These are phyloP conservation scores for Phaffia australis DNA, from an alignment of 768 basidiomycete species.

Conservation along the genomic window DNA sequence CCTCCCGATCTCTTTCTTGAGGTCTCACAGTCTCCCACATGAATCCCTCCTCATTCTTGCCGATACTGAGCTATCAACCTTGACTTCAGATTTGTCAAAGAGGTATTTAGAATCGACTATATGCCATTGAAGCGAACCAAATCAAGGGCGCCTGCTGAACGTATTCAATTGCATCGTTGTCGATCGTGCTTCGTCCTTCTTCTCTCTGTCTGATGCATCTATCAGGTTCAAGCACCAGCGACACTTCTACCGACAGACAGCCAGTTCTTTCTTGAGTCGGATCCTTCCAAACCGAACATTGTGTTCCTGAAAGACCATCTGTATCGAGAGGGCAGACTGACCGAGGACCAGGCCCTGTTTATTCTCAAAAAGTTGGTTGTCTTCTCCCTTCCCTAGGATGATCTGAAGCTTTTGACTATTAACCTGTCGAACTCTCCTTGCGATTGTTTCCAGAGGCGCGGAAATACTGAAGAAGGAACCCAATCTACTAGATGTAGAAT, in stretches of 20 bases:
- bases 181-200: background rate
- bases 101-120: conserved; percentile 6
- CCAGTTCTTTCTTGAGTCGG: conserved; percentile 79
- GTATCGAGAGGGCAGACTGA: conserved; percentile 86
- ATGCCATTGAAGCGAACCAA: background rate
- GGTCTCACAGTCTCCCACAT: background rate
- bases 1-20: conserved; percentile 15
- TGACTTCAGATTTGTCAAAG: conserved; percentile 24
- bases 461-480: conserved; percentile 72
- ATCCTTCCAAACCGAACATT: conserved; percentile 82
- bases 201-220: conserved; percentile 2
- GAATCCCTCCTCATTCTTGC: background rate
- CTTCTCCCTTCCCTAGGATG: background rate
- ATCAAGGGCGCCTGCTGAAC: background rate
- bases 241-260: conserved; percentile 82
- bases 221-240: conserved; percentile 92
- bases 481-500: conserved; percentile 87
- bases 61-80: too few relatives aligned
- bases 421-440: background rate
- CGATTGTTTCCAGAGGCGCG: conserved; percentile 36
- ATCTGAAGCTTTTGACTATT: conserved; percentile 2
- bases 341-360: conserved; percentile 88
- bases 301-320: conserved; percentile 98
- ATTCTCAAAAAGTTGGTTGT: conserved; percentile 58
- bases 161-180: background rate